Evolutionary conservation across 31 red algal genomes (phyloP).

Genomic region (Endocladia muricata): DNA sequence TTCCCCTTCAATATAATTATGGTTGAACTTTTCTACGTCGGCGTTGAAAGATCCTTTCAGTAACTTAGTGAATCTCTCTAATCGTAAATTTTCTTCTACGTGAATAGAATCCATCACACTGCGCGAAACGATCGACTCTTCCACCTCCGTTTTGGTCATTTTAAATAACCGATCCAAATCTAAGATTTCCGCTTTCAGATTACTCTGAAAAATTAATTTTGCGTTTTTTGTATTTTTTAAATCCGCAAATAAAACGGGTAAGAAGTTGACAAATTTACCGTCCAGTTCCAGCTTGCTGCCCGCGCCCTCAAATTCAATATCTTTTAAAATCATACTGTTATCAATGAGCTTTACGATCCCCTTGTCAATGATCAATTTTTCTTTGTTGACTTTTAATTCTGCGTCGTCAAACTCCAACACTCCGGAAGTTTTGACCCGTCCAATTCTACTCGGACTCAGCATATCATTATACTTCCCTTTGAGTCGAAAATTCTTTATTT

Average conservation of each 20-base stretch:
- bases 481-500: not conserved
- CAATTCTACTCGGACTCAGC: not conserved
- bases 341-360: not conserved
- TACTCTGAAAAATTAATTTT: not conserved
- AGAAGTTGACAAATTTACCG: not conserved
- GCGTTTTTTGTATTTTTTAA: not conserved
- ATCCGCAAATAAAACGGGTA: constrained; percentile 1
- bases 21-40: not conserved
- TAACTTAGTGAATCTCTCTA: too few relatives aligned
- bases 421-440: not conserved
- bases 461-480: not conserved
- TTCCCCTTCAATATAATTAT: too few relatives aligned
- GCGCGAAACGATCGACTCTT: too few relatives aligned
- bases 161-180: too few relatives aligned
- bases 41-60: not conserved
- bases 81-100: not conserved
- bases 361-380: not conserved
- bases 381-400: constrained; percentile 1
- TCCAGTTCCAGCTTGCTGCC: not conserved
- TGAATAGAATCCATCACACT: not conserved
- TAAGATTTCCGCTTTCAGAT: too few relatives aligned
- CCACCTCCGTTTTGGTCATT: too few relatives aligned
- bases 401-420: not conserved
- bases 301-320: not conserved
- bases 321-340: not conserved